phyloP scores from a whole-genome alignment of 2,329 filamentous ascomycete genomes.

The Ophiostoma quercus region DNA sequence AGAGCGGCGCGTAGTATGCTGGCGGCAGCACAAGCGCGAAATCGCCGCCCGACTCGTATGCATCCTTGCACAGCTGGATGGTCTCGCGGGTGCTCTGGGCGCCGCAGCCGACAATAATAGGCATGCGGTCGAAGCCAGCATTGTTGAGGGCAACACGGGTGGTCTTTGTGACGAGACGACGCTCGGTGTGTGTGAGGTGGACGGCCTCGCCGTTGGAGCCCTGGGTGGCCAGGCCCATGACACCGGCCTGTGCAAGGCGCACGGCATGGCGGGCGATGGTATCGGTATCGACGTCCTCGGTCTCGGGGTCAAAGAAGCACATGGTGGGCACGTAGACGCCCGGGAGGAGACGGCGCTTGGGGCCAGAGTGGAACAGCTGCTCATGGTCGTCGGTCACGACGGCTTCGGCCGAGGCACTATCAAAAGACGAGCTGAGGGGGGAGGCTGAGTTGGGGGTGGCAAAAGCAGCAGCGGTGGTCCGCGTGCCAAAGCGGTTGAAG shows the following conservation, averaged over 20 bases:
- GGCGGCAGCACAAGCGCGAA: slow-evolving; percentile 72
- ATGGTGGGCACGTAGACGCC: slow-evolving; percentile 69
- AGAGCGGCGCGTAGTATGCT: slow-evolving; percentile 66
- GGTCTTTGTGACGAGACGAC: slow-evolving; percentile 60
- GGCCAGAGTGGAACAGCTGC: slow-evolving; percentile 16
- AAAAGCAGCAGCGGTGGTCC: slow-evolving; percentile 29
- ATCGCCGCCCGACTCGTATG: slow-evolving; percentile 63
- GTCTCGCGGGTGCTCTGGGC: slow-evolving; percentile 69
- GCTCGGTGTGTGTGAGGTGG: slow-evolving; percentile 66
- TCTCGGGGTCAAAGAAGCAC: slow-evolving; percentile 62
- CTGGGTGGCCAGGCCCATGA: slow-evolving; percentile 69
- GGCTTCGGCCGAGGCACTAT: slow-evolving; percentile 2
- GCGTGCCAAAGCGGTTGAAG: slow-evolving; percentile 36
- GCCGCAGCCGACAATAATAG: slow-evolving; percentile 71
- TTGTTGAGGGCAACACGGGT: slow-evolving; percentile 65
- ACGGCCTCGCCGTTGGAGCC: slow-evolving; percentile 81
- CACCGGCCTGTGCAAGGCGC: slow-evolving; percentile 66
- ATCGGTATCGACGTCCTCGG: slow-evolving; percentile 61
- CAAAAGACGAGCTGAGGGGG: slow-evolving; percentile 32
- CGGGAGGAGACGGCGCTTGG: slow-evolving; percentile 37
- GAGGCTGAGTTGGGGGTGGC: slow-evolving; percentile 25
- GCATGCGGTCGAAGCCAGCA: slow-evolving; percentile 59
- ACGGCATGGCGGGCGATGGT: slow-evolving; percentile 58
- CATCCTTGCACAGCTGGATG: slow-evolving; percentile 63
- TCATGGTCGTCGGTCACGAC: not conserved